A percentile compares a stretch with the other conserved stretches of the same genome.
Evolutionary conservation across 768 basidiomycete species (phyloP).

Genomic region (Podaxis sp.): DNA sequence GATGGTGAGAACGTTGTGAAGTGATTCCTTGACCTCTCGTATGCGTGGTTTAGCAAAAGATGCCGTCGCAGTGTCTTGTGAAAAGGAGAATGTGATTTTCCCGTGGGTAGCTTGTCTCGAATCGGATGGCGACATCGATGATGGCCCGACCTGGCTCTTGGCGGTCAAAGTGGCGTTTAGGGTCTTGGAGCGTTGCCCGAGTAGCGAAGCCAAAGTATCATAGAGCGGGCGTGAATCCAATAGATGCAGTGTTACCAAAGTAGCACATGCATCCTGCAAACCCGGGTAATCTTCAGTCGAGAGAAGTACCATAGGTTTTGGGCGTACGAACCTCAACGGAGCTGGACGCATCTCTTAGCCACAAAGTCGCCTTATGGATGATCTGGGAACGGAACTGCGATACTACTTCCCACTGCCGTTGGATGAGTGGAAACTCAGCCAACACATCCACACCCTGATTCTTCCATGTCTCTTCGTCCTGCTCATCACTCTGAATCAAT

Average conservation of each 20-base stretch:
- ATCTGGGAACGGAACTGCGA: constrained; percentile 87
- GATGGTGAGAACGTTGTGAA: constrained; percentile 46
- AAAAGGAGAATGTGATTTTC: constrained; percentile 5
- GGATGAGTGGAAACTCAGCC: constrained; percentile 82
- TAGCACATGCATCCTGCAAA: constrained; percentile 66
- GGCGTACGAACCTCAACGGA: constrained; percentile 44
- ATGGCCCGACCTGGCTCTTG: background rate
- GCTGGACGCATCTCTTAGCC: constrained; percentile 58
- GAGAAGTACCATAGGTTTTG: background rate
- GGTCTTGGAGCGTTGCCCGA: constrained; percentile 65
- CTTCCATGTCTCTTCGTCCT: constrained; percentile 59
- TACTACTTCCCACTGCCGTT: constrained; percentile 91
- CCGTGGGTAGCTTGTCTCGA: background rate
- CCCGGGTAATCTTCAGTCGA: background rate
- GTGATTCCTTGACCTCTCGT: constrained; percentile 50
- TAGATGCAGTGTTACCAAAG: constrained; percentile 80
- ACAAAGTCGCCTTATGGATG: constrained; percentile 79
- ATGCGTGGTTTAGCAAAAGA: constrained; percentile 30
- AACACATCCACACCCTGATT: constrained; percentile 57
- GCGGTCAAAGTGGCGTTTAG: constrained; percentile 22
- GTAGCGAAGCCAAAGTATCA: constrained; percentile 67
- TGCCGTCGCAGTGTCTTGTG: constrained; percentile 1
- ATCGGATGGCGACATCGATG: background rate
- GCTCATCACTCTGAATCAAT: constrained; percentile 57
- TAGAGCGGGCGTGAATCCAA: constrained; percentile 79